These are phyloP conservation scores for Xylaria sp. DNA, from an alignment of 2,329 filamentous ascomycete genomes.

Conservation along the genomic window DNA sequence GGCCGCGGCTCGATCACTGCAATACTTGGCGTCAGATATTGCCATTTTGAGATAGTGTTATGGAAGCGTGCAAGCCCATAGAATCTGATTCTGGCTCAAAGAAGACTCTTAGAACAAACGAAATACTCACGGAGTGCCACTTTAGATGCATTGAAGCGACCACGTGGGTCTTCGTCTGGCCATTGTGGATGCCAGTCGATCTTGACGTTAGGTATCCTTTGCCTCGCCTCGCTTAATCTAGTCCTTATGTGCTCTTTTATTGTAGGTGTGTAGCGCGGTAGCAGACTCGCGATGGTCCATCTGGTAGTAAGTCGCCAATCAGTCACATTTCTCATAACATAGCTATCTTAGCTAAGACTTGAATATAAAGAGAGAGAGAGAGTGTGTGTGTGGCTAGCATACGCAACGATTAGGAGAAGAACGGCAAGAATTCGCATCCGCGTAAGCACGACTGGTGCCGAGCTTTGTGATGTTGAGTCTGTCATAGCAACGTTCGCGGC, in stretches of 20 bases:
- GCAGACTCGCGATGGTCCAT: slow-evolving; percentile 59
- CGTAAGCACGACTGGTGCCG: slow-evolving; percentile 48
- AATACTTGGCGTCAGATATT: not conserved
- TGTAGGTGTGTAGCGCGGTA: slow-evolving; percentile 57
- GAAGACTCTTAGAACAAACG: not conserved
- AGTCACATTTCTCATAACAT: not conserved
- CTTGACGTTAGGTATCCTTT: slow-evolving; percentile 52
- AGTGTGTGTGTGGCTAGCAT: slow-evolving; percentile 35
- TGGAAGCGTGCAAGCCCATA: not conserved
- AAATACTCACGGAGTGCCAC: slow-evolving; percentile 53
- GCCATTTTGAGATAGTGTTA: not conserved
- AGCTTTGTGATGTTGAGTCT: slow-evolving; percentile 9
- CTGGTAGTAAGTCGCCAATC: slow-evolving; percentile 46
- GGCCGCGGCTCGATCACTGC: slow-evolving; percentile 60
- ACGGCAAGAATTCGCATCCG: slow-evolving; percentile 51
- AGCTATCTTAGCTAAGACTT: not conserved
- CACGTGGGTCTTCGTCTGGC: slow-evolving; percentile 45
- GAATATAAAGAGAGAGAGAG: not conserved
- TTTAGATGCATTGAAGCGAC: slow-evolving; percentile 60
- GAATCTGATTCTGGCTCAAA: not conserved
- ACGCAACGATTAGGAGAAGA: slow-evolving; percentile 54
- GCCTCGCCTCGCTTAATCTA: slow-evolving; percentile 54
- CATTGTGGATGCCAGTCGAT: slow-evolving; percentile 46
- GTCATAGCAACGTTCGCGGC: slow-evolving; percentile 24
- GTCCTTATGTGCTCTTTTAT: slow-evolving; percentile 53